phyloP scores from a whole-genome alignment of 495 filamentous ascomycete species.

The Annulohypoxylon nitens region DNA sequence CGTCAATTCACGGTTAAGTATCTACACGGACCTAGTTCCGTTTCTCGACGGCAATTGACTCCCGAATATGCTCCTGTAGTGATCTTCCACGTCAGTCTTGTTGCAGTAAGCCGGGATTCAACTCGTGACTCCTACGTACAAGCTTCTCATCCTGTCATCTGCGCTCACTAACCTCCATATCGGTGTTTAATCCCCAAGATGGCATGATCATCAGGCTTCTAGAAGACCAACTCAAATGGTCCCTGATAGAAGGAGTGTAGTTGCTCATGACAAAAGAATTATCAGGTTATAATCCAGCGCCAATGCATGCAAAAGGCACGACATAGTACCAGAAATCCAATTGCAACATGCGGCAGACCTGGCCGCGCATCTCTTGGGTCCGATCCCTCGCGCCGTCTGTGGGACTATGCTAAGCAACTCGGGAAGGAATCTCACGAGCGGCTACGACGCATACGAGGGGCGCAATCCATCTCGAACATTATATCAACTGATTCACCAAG shows the following conservation, averaged over 20 bases:
- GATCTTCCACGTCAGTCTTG: background rate
- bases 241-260: constrained; percentile 7
- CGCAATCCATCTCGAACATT: constrained; percentile 10
- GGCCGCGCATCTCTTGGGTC: background rate
- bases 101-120: background rate
- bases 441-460: constrained; percentile 6
- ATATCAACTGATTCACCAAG: background rate
- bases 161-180: background rate
- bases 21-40: too few relatives aligned
- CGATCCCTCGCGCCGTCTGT: background rate
- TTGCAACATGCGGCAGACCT: constrained; percentile 11
- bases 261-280: background rate
- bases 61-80: background rate
- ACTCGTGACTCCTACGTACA: background rate
- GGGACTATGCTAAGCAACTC: background rate
- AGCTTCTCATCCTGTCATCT: background rate
- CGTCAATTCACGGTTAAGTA: background rate
- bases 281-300: background rate
- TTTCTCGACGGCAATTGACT: background rate
- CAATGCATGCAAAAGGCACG: constrained; percentile 2
- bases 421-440: background rate
- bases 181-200: background rate
- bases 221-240: background rate
- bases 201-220: constrained; percentile 32
- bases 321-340: constrained; percentile 9